Percentiles rank a stretch among this genome's conserved stretches.
Conservation (phyloP, 805 yeast genomes). For the Ogataea minuta region DNA sequence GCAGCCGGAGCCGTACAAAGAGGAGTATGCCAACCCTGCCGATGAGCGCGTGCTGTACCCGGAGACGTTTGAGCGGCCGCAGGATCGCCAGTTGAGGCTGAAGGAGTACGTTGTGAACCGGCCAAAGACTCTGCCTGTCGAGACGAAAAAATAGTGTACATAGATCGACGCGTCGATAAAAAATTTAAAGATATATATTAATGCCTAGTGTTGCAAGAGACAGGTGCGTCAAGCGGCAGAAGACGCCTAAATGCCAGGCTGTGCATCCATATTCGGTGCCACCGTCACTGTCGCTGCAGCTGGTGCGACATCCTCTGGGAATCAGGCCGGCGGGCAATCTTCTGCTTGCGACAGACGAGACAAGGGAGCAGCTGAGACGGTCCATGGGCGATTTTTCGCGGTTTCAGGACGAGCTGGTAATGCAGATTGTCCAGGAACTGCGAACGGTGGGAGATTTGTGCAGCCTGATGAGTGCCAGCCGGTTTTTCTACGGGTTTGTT, state of each 20-base stretch:
- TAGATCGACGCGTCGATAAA: slow-evolving; percentile 16
- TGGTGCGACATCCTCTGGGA: slow-evolving; percentile 64
- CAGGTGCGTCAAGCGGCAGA: slow-evolving; percentile 4
- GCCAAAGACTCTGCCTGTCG: slow-evolving; percentile 54
- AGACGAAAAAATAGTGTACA: slow-evolving; percentile 28
- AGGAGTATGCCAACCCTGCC: slow-evolving; percentile 49
- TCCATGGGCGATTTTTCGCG: slow-evolving; percentile 53
- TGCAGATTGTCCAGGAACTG: slow-evolving; percentile 50
- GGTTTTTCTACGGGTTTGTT: slow-evolving; percentile 66
- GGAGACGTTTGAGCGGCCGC: slow-evolving; percentile 54
- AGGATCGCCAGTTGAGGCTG: slow-evolving; percentile 47
- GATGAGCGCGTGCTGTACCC: slow-evolving; percentile 73
- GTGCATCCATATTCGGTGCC: slow-evolving; percentile 18
- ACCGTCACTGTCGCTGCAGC: slow-evolving; percentile 21
- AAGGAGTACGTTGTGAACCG: slow-evolving; percentile 56
- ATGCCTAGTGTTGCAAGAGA: slow-evolving; percentile 1
- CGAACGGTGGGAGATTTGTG: slow-evolving; percentile 47
- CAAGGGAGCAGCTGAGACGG: slow-evolving; percentile 21
- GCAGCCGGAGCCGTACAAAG: slow-evolving; percentile 34
- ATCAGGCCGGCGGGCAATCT: slow-evolving; percentile 75
- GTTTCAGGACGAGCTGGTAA: slow-evolving; percentile 63
- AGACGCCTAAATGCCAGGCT: slow-evolving; percentile 1
- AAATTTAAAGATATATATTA: slow-evolving; percentile 2
- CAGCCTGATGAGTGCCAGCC: slow-evolving; percentile 56
- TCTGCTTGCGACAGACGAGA: slow-evolving; percentile 22